These are phyloP conservation scores for Ceratorhiza oryzae-sativae DNA, from an alignment of 1,284 basidiomycete genomes.

Conservation along the genomic window DNA sequence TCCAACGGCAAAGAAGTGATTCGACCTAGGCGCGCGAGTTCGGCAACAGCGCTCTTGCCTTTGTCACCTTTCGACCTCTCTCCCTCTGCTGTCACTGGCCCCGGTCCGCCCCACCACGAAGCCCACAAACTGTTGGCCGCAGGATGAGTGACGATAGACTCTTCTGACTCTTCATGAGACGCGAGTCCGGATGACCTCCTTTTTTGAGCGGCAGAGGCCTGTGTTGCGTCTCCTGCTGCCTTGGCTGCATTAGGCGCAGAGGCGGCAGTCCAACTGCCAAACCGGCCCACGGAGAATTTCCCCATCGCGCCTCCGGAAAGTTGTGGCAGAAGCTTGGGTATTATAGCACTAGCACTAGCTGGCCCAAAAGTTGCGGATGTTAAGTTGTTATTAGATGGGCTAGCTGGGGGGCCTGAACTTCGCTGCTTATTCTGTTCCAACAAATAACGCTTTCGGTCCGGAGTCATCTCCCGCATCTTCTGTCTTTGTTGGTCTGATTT, in stretches of 20 bases:
- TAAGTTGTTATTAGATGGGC: constrained; percentile 47
- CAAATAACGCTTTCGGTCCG: constrained; percentile 73
- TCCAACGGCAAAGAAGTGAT: not conserved
- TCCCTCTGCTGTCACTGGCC: constrained; percentile 48
- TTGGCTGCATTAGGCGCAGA: constrained; percentile 39
- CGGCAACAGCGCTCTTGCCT: constrained; percentile 47
- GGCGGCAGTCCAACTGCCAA: constrained; percentile 57
- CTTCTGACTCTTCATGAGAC: constrained; percentile 30
- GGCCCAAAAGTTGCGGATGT: constrained; percentile 66
- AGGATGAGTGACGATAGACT: constrained; percentile 51
- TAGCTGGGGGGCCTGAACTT: constrained; percentile 50
- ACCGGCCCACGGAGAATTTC: constrained; percentile 73
- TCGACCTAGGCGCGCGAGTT: constrained; percentile 44
- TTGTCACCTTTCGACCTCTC: constrained; percentile 55
- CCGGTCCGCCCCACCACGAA: constrained; percentile 31
- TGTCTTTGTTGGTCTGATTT: constrained; percentile 68
- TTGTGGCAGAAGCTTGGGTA: constrained; percentile 70
- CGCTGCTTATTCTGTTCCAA: constrained; percentile 60
- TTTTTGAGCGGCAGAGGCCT: not conserved
- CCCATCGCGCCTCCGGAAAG: constrained; percentile 74
- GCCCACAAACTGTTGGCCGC: constrained; percentile 23
- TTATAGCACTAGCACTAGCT: constrained; percentile 60
- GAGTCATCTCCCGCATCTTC: constrained; percentile 69
- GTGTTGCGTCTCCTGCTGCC: not conserved
- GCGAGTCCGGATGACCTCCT: constrained; percentile 3